Base-by-base conservation (phyloP, 495 filamentous ascomycete genomes). In the Oidiodendron maius region DNA sequence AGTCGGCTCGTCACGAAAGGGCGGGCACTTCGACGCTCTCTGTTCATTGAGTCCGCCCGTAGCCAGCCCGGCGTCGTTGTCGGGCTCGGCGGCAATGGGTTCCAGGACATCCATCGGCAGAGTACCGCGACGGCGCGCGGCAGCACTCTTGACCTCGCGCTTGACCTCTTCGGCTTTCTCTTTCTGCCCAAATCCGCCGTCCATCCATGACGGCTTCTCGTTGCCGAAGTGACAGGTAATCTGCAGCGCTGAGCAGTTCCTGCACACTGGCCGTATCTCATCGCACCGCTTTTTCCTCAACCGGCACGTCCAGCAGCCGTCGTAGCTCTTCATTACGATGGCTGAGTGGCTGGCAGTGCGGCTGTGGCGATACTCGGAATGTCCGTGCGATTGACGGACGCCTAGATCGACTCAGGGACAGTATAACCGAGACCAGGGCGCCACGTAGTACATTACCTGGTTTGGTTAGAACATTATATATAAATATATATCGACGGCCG, bases 111-210 rank as follows among this genome's bases (percentile, higher is more conserved):
- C 43, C 23, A 41, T 34, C 34, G 22, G 35, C n/a, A 61, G 62
- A 13, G 53, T 58, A 35, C 67, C 64, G 13, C 68, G 61, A 1
- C 74, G 71, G 25, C 52, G 62, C 55, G 51, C 55, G 34, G 65
- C 68, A 38, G 58, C 68, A 32, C 67, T 61, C 52, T 71, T 77
- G 43, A 79, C 66, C 53, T 76, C 65, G 22, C 55, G 57, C 50
- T 76, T 78, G 49, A 79, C 51, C 51, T 53, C 56, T 24, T 71
- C 66, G 40, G 70, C 66, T 62, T 65, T 71, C 49, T 71, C 61
- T 61, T 68, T 67, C 52, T 79, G 74, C 42, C 46, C 59, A 18
- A 52, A 55, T 18, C 65, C 72, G 40, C 68, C 68, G 53, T 60
- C 59, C 57, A 68, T 64, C 61, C 64, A 67, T 20, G 32, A 17